Evolutionary conservation across 345 rosid genomes (phyloP), one percentile per base, ranked within the genome.

Genomic region (Moricandia moricandioides): DNA sequence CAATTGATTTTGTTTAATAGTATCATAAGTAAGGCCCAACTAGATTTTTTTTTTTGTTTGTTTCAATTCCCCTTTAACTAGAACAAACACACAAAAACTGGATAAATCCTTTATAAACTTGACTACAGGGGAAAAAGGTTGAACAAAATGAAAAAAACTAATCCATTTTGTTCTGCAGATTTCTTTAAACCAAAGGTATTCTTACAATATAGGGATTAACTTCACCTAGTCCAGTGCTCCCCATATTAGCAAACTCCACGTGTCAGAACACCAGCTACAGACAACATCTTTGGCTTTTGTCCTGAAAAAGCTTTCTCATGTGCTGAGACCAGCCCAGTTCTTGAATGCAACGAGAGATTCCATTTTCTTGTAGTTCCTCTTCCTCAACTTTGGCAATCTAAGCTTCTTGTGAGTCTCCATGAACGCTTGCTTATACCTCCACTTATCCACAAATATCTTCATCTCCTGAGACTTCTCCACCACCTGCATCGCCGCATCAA

Each of bases 371-470:
- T 86, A 83, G 83, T 79, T 95, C 82, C 86, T 89, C 81, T 84
- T 92, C 81, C 99, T 88, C 81, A 92, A 34, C 79, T 92, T 95
- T 26, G 93, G 82, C 69, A 95, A 86, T 73, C 87, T 90, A 13
- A 95, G 92, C 86, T 90, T 90, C 88, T 95, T 90, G 79, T 90
- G 99, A 51, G 77, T 89, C 88, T 90, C 97, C 99, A 95, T 95
- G 78, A 89, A 92, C 30, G 96, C 97, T 81, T 92, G 99, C 81
- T 92, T 92, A 86, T 92, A 92, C 80, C 88, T 92, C 97, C 97
- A 95, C 79, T 92, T 95, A 82, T 95, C 97, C 54, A 92, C 89
- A 82, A 95, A 92, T 66, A 92, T 82, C 82, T 87, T 95, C 97
- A 84, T 86, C 80, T 92, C 92, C 64, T 87, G 93, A 77, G 97